A percentile compares a stretch with the other conserved stretches of the same genome.
Conservation (phyloP, 2,329 filamentous ascomycete genomes). For the Trichoderma koningiopsis region DNA sequence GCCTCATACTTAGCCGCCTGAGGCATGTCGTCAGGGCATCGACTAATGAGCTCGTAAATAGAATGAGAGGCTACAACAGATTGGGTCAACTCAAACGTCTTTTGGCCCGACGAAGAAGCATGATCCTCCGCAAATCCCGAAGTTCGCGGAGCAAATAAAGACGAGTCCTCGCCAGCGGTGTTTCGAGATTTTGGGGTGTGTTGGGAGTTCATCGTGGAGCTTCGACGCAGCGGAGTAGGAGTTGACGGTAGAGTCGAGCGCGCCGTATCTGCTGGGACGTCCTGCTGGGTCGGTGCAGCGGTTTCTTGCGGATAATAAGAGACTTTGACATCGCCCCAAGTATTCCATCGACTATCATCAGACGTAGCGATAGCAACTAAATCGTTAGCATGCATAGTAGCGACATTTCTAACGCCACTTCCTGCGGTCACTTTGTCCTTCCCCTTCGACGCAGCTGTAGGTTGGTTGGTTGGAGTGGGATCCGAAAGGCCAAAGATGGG, state of each 20-base stretch:
- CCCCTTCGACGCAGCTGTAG: slow-evolving; percentile 64
- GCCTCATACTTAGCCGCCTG: slow-evolving; percentile 77
- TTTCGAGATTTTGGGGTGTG: slow-evolving; percentile 46
- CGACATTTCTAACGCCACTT: slow-evolving; percentile 50
- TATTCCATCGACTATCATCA: slow-evolving; percentile 63
- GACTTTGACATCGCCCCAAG: slow-evolving; percentile 79
- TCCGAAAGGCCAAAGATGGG: slow-evolving; percentile 56
- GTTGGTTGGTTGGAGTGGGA: slow-evolving; percentile 55
- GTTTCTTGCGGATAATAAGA: slow-evolving; percentile 68
- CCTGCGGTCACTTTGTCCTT: slow-evolving; percentile 65
- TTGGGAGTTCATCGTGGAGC: slow-evolving; percentile 56
- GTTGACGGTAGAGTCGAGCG: slow-evolving; percentile 61
- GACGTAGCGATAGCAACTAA: slow-evolving; percentile 72
- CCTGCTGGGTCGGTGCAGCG: slow-evolving; percentile 31
- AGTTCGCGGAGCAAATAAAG: slow-evolving; percentile 51
- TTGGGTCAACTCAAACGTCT: slow-evolving; percentile 66
- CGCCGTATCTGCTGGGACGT: slow-evolving; percentile 32
- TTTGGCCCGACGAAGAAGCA: slow-evolving; percentile 47
- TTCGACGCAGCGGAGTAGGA: slow-evolving; percentile 74
- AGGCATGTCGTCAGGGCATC: slow-evolving; percentile 66
- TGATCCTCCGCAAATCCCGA: slow-evolving; percentile 43
- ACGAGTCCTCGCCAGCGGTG: slow-evolving; percentile 48
- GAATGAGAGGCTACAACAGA: slow-evolving; percentile 54
- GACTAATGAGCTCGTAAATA: slow-evolving; percentile 59
- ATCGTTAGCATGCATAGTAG: slow-evolving; percentile 77